Conservation (phyloP, 2,329 filamentous ascomycete genomes). For the Thielaviopsis ethacetica region DNA sequence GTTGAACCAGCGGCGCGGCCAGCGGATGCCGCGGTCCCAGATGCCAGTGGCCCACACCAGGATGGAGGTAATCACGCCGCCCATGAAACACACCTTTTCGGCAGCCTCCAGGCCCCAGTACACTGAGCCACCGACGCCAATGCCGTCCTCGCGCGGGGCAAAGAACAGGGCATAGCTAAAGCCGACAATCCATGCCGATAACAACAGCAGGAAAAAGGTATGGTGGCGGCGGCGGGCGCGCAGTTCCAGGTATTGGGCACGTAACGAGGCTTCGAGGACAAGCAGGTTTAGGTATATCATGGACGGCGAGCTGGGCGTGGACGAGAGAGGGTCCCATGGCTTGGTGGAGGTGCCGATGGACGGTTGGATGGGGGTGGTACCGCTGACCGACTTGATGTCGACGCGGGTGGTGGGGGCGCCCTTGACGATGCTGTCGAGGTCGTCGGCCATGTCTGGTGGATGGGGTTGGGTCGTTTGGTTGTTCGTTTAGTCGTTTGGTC, state of each 20-base stretch:
- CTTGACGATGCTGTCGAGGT: slow-evolving; percentile 77
- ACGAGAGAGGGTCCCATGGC: slow-evolving; percentile 54
- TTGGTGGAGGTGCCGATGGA: slow-evolving; percentile 27
- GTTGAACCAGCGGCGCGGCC: slow-evolving; percentile 81
- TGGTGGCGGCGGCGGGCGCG: slow-evolving; percentile 80
- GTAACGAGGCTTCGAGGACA: slow-evolving; percentile 86
- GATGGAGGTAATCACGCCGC: slow-evolving; percentile 70
- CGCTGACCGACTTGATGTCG: slow-evolving; percentile 18
- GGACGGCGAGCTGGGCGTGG: slow-evolving; percentile 75
- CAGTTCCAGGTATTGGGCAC: slow-evolving; percentile 81
- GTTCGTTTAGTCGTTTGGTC: neutral
- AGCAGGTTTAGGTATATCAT: slow-evolving; percentile 98
- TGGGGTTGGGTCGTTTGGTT: too few relatives aligned
- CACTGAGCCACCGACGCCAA: slow-evolving; percentile 76
- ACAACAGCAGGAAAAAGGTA: slow-evolving; percentile 72
- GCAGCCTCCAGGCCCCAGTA: slow-evolving; percentile 91
- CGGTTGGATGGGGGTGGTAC: slow-evolving; percentile 23
- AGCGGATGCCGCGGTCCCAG: slow-evolving; percentile 87
- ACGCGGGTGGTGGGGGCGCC: slow-evolving; percentile 57
- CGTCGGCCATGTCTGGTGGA: slow-evolving; percentile 5
- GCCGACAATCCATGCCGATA: slow-evolving; percentile 64
- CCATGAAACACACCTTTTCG: slow-evolving; percentile 83
- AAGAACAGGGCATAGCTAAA: slow-evolving; percentile 88
- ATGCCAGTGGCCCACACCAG: slow-evolving; percentile 91
- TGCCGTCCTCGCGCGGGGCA: slow-evolving; percentile 88